Evolutionary conservation across 225 moss, liverwort and hornwort genomes (phyloP), one percentile per base, ranked within the genome.

Genomic region (Bryoerythrophyllum caledonicum): DNA sequence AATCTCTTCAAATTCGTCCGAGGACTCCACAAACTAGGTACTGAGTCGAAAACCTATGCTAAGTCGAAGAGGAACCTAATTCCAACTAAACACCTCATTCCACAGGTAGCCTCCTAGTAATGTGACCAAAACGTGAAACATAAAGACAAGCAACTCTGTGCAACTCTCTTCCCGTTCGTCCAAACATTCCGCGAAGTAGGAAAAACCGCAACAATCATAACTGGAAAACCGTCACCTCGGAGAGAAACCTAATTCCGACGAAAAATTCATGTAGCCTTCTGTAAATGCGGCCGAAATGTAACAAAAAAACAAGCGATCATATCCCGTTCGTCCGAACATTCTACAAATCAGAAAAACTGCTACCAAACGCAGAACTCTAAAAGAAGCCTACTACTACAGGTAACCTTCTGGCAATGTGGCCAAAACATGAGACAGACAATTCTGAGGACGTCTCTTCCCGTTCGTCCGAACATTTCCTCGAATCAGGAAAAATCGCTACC

Each of bases 191-290:
- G 38, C 38, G 37, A 38, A 9, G 38, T 38, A 38, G 9, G 10
- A 38, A 16, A 21, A 48, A 67, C 6, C 48, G 34, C 32, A 10
- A n/a, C 23, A 19, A 54, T 54, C 63, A 28, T 27, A 68, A 49
- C 10, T n/a, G 4, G 21, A 63, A 70, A 16, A 40, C 54, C 3
- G 17, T 21, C 30, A 70, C 63, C 41, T 54, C 48, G 17, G 58
- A 51, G 4, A 37, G 9, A 38, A 25, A 63, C 20, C 59, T 5
- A 5, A 48, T 48, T 48, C 44, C 48, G 70, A 28, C 27, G 23
- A 8, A 23, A 17, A 35, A 37, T 59, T 44, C 65, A 83, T 80
- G 38, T 76, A 88, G 85, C 79, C 85, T 28, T 46, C 21, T 41
- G 11, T 3, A 23, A 58, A 55, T 58, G 66, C 10, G n/a, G 41